Conservation (phyloP, 306 rosid genomes). For the Betula pendula region DNA sequence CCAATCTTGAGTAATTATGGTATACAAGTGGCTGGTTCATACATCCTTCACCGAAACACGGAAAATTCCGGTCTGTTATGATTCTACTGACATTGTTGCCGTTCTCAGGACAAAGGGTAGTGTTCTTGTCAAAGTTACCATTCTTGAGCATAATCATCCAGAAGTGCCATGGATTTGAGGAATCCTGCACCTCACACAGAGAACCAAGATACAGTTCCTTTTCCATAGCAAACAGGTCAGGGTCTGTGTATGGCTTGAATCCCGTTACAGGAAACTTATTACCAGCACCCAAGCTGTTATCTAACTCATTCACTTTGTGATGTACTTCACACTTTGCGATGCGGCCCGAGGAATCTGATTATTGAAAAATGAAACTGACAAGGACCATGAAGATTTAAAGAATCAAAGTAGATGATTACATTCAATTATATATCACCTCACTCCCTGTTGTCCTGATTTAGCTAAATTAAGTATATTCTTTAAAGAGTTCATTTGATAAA, state of each 20-base stretch:
- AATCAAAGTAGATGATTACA: not conserved
- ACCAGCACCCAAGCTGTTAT: conserved; percentile 43
- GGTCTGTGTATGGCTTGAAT: conserved; percentile 35
- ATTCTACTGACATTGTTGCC: conserved; percentile 40
- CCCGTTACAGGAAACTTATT: conserved; percentile 35
- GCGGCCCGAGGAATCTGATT: conserved; percentile 13
- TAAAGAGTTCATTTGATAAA: not conserved
- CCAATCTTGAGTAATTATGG: conserved; percentile 46
- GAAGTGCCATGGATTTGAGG: conserved; percentile 49
- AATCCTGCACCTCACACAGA: conserved; percentile 37
- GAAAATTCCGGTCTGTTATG: conserved; percentile 41
- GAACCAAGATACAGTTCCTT: conserved; percentile 56
- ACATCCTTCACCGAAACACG: conserved; percentile 63
- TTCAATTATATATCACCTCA: not conserved
- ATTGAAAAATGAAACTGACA: conserved; percentile 1
- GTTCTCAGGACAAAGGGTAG: conserved; percentile 57
- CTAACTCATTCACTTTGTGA: conserved; percentile 42
- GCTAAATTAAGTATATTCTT: not conserved
- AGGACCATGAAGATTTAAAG: not conserved
- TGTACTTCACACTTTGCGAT: conserved; percentile 24
- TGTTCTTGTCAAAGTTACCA: conserved; percentile 54
- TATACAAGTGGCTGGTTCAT: conserved; percentile 63
- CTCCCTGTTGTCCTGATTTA: not conserved
- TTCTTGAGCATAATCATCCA: conserved; percentile 70
- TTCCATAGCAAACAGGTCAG: conserved; percentile 46